Conservation (phyloP, 805 yeast genomes). For the Komagataella phaffii region DNA sequence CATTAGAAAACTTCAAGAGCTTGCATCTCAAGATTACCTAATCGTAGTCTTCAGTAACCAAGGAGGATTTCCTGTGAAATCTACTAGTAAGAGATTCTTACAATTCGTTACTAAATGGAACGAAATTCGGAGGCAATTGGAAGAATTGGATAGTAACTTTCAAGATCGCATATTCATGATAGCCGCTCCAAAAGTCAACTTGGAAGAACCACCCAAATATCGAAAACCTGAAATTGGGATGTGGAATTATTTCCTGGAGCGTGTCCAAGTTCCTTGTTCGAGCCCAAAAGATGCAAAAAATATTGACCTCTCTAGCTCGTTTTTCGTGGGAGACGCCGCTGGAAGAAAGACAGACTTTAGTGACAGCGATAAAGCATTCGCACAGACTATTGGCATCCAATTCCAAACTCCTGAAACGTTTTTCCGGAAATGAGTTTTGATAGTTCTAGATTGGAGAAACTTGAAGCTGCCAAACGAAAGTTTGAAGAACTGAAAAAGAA, state of each 20-base stretch:
- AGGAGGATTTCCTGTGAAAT: constrained; percentile 43
- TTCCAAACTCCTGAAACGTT: constrained; percentile 58
- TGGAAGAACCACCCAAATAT: constrained; percentile 25
- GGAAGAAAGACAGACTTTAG: constrained; percentile 72
- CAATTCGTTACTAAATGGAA: constrained; percentile 29
- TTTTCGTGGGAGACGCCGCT: constrained; percentile 95
- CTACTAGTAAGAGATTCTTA: constrained; percentile 18
- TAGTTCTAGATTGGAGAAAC: not conserved
- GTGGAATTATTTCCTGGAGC: constrained; percentile 39
- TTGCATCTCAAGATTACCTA: constrained; percentile 10
- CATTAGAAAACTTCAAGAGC: constrained; percentile 10
- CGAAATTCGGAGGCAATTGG: constrained; percentile 18
- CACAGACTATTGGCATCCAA: constrained; percentile 34
- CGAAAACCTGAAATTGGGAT: constrained; percentile 75
- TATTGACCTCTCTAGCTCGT: constrained; percentile 30
- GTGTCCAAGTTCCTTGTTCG: not conserved
- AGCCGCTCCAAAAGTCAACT: constrained; percentile 40
- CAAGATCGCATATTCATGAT: constrained; percentile 28
- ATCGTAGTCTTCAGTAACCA: constrained; percentile 80
- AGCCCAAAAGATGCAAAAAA: constrained; percentile 4
- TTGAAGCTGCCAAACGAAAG: not conserved
- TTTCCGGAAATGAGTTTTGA: constrained; percentile 3
- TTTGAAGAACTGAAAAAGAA: not conserved
- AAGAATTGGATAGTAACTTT: constrained; percentile 9
- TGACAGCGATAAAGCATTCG: constrained; percentile 66